These are phyloP conservation scores for Cicer chorassanicum DNA, from an alignment of 306 rosid genomes.

Conservation along the genomic window DNA sequence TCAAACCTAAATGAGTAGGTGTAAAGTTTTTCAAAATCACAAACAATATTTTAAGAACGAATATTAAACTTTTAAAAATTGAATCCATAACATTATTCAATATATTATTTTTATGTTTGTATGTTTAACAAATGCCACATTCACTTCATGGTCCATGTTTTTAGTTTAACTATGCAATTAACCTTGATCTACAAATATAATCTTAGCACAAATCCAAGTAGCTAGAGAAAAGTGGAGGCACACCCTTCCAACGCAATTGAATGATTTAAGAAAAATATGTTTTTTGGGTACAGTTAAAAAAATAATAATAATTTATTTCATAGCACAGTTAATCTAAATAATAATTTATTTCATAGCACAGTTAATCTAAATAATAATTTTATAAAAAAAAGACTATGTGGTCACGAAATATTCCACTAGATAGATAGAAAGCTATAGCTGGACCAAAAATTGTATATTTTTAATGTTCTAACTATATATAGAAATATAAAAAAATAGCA, in stretches of 20 bases:
- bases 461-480: slow-evolving; percentile 44
- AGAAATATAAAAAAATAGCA: slow-evolving; percentile 36
- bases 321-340: background rate
- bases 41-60: too few relatives aligned
- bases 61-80: too few relatives aligned
- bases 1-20: slow-evolving; percentile 22
- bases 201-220: background rate
- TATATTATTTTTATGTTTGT: too few relatives aligned
- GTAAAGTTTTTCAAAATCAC: too few relatives aligned
- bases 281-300: too few relatives aligned
- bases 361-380: background rate
- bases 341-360: background rate
- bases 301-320: too few relatives aligned
- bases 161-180: too few relatives aligned
- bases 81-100: too few relatives aligned
- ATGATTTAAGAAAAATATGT: too few relatives aligned
- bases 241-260: background rate
- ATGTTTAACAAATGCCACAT: too few relatives aligned
- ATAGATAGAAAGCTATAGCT: background rate
- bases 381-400: too few relatives aligned
- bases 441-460: background rate
- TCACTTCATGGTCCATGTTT: background rate
- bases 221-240: background rate
- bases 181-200: background rate
- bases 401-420: slow-evolving; percentile 7